Conservation (phyloP, 306 rosid species). For the Calophaca sinica region DNA sequence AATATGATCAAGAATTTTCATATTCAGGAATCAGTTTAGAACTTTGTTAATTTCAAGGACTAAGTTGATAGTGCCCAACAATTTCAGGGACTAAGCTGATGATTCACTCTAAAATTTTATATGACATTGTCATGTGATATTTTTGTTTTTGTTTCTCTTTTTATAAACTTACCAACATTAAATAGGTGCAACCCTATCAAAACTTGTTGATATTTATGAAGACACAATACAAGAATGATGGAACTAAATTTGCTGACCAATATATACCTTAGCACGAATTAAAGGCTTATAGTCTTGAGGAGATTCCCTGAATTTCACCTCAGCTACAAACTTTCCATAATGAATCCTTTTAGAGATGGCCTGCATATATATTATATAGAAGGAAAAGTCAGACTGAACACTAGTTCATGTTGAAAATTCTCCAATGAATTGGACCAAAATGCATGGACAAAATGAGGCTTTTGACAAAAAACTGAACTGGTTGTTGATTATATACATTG, state of each 20-base stretch:
- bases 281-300: conserved; percentile 81
- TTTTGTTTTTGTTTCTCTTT: neutral
- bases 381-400: conserved; percentile 6
- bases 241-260: conserved; percentile 21
- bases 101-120: too few species aligned
- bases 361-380: conserved; percentile 51
- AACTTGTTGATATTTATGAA: neutral
- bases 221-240: neutral
- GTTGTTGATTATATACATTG: conserved; percentile 1
- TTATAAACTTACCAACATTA: neutral
- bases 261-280: conserved; percentile 75
- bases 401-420: conserved; percentile 4
- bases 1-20: too few species aligned
- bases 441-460: neutral
- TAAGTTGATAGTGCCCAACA: too few species aligned
- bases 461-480: conserved; percentile 23
- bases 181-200: neutral
- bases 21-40: too few species aligned
- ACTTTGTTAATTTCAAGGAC: too few species aligned
- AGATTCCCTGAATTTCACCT: conserved; percentile 83
- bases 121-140: too few species aligned
- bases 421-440: conserved; percentile 9
- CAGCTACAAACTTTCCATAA: conserved; percentile 92
- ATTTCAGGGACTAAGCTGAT: too few species aligned
- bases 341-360: conserved; percentile 92